phyloP scores from a whole-genome alignment of 2,329 filamentous ascomycete species.

The Paecilomyces variotii region DNA sequence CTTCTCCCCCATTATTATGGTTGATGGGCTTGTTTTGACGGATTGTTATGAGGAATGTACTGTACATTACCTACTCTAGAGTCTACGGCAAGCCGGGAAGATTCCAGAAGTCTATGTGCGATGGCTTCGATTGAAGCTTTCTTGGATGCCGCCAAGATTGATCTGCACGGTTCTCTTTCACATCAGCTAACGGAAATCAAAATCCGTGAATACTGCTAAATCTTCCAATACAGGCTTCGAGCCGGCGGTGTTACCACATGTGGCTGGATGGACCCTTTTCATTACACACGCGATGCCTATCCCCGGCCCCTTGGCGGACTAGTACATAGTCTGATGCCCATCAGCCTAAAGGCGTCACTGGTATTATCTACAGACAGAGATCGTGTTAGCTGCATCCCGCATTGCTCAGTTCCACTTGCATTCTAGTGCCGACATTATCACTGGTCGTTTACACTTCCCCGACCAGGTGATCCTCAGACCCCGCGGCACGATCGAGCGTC shows the following conservation, averaged over 20 bases:
- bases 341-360: neutral
- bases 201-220: neutral
- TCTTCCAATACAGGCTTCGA: neutral
- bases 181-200: neutral
- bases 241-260: neutral
- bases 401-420: neutral
- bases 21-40: neutral
- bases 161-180: neutral
- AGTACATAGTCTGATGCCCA: neutral
- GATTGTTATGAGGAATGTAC: neutral
- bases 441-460: neutral
- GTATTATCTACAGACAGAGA: neutral
- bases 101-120: slow-evolving; percentile 8
- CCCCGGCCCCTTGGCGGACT: neutral
- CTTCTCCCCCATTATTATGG: neutral
- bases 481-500: neutral
- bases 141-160: neutral
- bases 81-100: slow-evolving; percentile 12
- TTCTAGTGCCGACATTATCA: neutral
- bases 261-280: neutral
- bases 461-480: neutral
- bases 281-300: neutral
- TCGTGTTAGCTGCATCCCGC: neutral
- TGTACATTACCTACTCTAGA: too few species aligned
- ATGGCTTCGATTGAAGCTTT: neutral